Percentiles rank a stretch among this genome's conserved stretches.
These are phyloP conservation scores for Arctium lappa DNA, from an alignment of 129 eudicot genomes.

Conservation along the genomic window DNA sequence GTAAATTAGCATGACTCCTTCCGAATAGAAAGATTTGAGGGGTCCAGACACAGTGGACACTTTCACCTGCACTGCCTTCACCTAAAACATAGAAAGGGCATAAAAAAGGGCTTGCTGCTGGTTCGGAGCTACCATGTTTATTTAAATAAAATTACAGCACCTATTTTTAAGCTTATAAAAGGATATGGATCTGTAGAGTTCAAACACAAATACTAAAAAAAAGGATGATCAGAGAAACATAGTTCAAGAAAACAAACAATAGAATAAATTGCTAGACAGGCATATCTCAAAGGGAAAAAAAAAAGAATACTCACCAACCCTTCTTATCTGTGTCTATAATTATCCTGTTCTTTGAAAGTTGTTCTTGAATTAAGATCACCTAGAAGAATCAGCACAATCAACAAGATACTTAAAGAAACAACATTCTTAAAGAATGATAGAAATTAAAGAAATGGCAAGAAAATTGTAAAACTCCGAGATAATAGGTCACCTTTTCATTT, in stretches of 20 bases:
- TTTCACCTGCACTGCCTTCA: too few species aligned
- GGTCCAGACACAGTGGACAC: too few species aligned
- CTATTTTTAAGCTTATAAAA: too few species aligned
- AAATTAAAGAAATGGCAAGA: neutral
- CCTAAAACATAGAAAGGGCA: too few species aligned
- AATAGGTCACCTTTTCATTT: constrained; percentile 76
- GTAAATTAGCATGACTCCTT: too few species aligned
- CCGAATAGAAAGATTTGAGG: too few species aligned
- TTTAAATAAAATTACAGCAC: too few species aligned
- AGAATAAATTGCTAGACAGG: neutral
- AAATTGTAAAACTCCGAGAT: neutral
- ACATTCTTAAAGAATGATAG: neutral
- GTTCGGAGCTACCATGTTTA: too few species aligned
- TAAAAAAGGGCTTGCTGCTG: too few species aligned
- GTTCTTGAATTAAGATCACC: constrained; percentile 96
- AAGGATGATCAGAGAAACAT: neutral
- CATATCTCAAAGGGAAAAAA: neutral
- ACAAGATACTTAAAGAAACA: neutral
- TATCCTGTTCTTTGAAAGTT: constrained; percentile 95
- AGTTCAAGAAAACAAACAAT: neutral
- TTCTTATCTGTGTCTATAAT: constrained; percentile 85
- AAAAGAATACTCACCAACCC: constrained; percentile 60
- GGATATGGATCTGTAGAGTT: too few species aligned
- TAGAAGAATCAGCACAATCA: constrained; percentile 36
- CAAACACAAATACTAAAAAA: neutral